Evolutionary conservation across 805 yeast species (phyloP), one percentile per base, ranked within the genome.

Genomic region (Cephaloascus albidus): DNA sequence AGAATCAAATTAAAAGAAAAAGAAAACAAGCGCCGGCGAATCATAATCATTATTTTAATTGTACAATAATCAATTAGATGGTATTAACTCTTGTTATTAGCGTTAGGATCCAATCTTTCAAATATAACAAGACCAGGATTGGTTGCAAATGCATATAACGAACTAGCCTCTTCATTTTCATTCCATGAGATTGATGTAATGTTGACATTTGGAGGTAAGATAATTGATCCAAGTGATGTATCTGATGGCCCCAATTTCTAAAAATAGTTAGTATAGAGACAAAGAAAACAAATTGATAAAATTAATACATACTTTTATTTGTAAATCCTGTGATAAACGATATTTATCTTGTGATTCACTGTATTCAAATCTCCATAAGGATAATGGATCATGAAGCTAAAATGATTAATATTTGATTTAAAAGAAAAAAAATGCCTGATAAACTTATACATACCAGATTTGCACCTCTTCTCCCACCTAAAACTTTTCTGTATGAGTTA

Each of bases 151-250:
- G 78, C 74, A 48, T 76, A 74, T 58, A 72, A 30, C 52, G 77
- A 42, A 64, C 79, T 43, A 42, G 58, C 52, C 30, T 36, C 42
- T 3, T 52, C 36, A 37, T 62, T 66, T 40, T 74, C 81, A 52
- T 72, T 73, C 93, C 90, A 84, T 18, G 70, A 69, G 1, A 74
- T 38, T 2, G 72, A 47, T 0, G 77, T 66, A 4, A 83, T 57
- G 14, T 63, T 54, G 2, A 78, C 67, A 12, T 72, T 70, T 3
- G 71, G 65, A 1, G 85, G 78, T 38, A 68, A 68, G 3, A 72
- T 47, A 12, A 61, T 50, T 4, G 46, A 45, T 41, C 57, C 46
- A 44, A 61, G 43, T 41, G 56, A 20, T 45, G 41, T 46, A 18
- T 63, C 70, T 4, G 61, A 49, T 1, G 62, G 47, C 6, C 57